Base-by-base conservation (phyloP, 2,329 filamentous ascomycete genomes). In the Aspergillus versicolor region DNA sequence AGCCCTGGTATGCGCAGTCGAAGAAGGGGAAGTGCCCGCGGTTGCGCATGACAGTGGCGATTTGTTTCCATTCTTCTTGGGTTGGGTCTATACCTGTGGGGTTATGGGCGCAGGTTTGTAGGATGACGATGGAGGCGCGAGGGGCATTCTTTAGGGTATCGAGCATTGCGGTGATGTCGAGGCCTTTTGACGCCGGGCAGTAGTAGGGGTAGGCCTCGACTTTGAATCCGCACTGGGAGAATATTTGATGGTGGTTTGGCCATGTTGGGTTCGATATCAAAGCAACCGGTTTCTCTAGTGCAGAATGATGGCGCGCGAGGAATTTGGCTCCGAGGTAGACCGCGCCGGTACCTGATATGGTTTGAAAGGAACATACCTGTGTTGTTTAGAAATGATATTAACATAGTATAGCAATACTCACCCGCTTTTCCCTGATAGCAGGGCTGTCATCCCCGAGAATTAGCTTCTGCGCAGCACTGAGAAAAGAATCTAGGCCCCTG, bases 191-290 rank as follows among this genome's bases (percentile, higher is more conserved):
- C 72, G 89, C 74, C 73, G 91, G 86, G 75, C 87, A 88, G 80
- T 96, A 99, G 83, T 99, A 99, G 49, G 93, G 94, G 80, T 99
- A 99, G 63, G 85, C 85, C 65, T 88, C 88, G 67, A 91, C 85
- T 37, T 85, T 79, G 30, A 97, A 81, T 66, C 84, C 83, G 71
- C 97, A 92, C 73, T 97, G 97, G 77, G 82, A 84, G 81, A 99
- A 96, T 82, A 99, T 97, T 77, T 97, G 94, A 80, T 95, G 88
- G 86, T 99, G 94, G 81, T 99, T 99, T 66, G 90, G 92, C 94
- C 94, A 99, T 61, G 94, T 99, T 52, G 94, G 94, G 75, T 89
- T 90, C 70, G 92, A 96, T 75, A 97, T 82, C 83, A 96, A 97
- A 77, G 95, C 85, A 83, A 85, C 71, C 84, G 82, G 70, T 82